A percentile compares a stretch with the other conserved stretches of the same genome.
These are phyloP conservation scores for Stenogyne calaminthoides DNA, from an alignment of 305 asterid genomes.

Conservation along the genomic window DNA sequence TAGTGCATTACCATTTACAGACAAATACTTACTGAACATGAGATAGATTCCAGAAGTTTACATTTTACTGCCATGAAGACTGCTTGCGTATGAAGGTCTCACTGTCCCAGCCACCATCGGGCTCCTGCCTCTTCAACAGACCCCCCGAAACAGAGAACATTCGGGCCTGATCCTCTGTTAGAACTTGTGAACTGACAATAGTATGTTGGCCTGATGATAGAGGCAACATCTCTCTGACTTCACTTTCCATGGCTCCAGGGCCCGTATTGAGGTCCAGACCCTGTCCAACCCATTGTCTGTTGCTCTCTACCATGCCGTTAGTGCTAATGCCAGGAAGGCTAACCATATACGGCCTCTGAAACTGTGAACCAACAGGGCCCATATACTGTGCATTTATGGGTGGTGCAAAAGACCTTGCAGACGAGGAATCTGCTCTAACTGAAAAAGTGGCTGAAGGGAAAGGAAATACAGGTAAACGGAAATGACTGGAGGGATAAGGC, in stretches of 20 bases:
- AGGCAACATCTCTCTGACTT: slow-evolving; percentile 51
- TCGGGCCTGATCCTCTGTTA: slow-evolving; percentile 70
- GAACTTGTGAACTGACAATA: slow-evolving; percentile 59
- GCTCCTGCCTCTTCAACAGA: slow-evolving; percentile 67
- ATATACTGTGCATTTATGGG: slow-evolving; percentile 60
- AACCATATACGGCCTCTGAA: slow-evolving; percentile 72
- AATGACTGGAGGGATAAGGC: slow-evolving; percentile 61
- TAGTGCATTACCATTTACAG: not conserved
- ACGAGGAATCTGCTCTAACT: slow-evolving; percentile 69
- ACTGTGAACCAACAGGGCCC: slow-evolving; percentile 67
- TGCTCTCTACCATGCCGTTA: slow-evolving; percentile 52
- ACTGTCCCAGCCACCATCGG: slow-evolving; percentile 74
- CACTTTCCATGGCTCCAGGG: slow-evolving; percentile 70
- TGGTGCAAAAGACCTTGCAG: slow-evolving; percentile 67
- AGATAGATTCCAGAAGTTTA: not conserved
- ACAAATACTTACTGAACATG: slow-evolving; percentile 21
- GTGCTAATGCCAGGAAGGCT: slow-evolving; percentile 50
- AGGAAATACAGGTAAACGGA: slow-evolving; percentile 70
- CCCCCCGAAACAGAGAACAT: slow-evolving; percentile 54
- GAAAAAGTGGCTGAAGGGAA: slow-evolving; percentile 61
- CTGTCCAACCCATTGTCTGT: slow-evolving; percentile 74
- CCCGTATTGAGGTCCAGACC: slow-evolving; percentile 93
- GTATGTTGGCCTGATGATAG: slow-evolving; percentile 59
- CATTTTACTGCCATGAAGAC: slow-evolving; percentile 66
- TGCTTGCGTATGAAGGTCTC: slow-evolving; percentile 78